Evolutionary conservation across 2,329 filamentous ascomycete genomes (phyloP).

Genomic region (Cladosporium cucumerinum): DNA sequence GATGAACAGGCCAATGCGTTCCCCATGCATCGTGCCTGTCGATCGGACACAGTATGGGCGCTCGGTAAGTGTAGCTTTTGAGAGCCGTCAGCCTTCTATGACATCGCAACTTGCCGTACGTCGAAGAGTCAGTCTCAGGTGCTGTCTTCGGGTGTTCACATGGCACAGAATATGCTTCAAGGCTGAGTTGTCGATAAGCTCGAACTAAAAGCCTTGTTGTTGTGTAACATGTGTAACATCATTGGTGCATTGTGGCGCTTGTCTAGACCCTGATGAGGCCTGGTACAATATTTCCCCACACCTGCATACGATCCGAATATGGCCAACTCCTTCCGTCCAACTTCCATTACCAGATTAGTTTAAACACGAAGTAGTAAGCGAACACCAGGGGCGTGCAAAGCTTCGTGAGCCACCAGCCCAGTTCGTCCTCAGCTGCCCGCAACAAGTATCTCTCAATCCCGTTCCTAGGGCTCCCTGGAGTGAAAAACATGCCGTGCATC

Average conservation of each 20-base stretch:
- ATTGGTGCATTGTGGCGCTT: neutral
- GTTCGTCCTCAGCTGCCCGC: slow-evolving; percentile 21
- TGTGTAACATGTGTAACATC: neutral
- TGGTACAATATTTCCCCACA: neutral
- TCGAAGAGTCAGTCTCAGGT: neutral
- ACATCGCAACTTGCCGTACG: neutral
- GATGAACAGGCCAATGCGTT: neutral
- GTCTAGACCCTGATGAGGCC: neutral
- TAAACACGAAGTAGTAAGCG: slow-evolving; percentile 32
- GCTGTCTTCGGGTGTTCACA: neutral
- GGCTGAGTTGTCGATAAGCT: neutral
- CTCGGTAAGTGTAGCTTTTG: neutral
- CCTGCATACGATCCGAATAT: neutral
- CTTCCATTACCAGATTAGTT: slow-evolving; percentile 25
- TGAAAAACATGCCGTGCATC: slow-evolving; percentile 49
- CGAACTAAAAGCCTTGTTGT: neutral
- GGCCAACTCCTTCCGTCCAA: neutral
- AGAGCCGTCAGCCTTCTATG: neutral
- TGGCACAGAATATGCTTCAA: neutral
- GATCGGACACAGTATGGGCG: neutral
- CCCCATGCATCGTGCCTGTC: neutral
- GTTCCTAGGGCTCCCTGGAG: slow-evolving; percentile 43
- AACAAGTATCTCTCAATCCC: slow-evolving; percentile 41
- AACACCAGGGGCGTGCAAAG: slow-evolving; percentile 28
- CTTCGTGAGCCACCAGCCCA: slow-evolving; percentile 21